Conservation (phyloP, 352 stramenopile species). For the Globisporangium paddicum region DNA sequence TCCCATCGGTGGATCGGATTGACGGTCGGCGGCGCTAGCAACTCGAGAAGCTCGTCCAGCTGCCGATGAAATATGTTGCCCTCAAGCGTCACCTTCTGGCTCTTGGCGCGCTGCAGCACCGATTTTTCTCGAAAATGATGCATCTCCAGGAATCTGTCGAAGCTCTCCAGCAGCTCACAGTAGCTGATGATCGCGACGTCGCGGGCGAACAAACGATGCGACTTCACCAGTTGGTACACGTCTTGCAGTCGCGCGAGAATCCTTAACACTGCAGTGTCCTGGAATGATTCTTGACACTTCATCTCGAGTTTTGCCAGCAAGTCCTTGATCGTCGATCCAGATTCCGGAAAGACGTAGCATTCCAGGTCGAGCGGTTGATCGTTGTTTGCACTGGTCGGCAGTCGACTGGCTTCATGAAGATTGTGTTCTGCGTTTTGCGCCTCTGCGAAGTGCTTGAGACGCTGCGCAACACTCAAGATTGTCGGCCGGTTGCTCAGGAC, state of each 20-base stretch:
- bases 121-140: background rate
- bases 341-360: background rate
- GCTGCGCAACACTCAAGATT: background rate
- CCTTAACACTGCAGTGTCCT: background rate
- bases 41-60: background rate
- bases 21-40: background rate
- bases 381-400: background rate
- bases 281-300: background rate
- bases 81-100: background rate
- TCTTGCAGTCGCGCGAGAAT: background rate
- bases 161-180: conserved; percentile 1
- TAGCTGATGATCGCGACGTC: conserved; percentile 1
- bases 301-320: background rate
- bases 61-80: background rate
- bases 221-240: background rate
- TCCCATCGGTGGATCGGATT: background rate
- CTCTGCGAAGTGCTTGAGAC: background rate
- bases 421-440: background rate
- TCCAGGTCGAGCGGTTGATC: background rate
- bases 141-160: background rate
- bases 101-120: background rate
- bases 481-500: too few species aligned
- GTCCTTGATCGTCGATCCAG: background rate
- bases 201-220: background rate
- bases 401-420: background rate